Conservation (phyloP, 208 protist species). For the Acanthamoeba culbertsoni region DNA sequence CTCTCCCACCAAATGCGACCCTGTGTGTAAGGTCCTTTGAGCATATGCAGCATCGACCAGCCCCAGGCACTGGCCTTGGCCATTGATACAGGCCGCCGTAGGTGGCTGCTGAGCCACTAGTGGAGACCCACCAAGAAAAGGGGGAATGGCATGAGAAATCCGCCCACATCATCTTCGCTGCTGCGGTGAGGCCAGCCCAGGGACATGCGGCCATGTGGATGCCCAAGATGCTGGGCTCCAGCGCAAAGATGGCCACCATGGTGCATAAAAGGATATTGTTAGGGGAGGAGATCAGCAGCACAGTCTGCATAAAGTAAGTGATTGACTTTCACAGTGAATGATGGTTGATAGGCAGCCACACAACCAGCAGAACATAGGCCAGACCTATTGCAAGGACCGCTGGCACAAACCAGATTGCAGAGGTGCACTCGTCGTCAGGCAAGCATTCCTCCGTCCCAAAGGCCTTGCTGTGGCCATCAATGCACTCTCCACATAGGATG, state of each 20-base stretch:
- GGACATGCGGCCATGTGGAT: not conserved
- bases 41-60: not conserved
- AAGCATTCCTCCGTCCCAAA: not conserved
- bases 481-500: not conserved
- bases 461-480: not conserved
- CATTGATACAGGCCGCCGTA: not conserved
- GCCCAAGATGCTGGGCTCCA: not conserved
- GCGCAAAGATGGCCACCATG: not conserved
- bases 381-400: not conserved
- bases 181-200: not conserved
- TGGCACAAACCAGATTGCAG: not conserved
- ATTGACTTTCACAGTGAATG: not conserved
- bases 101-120: not conserved
- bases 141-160: not conserved
- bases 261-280: not conserved
- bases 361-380: not conserved
- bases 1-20: not conserved
- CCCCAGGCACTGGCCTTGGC: not conserved
- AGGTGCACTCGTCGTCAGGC: not conserved
- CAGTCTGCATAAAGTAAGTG: not conserved
- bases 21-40: not conserved
- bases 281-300: not conserved
- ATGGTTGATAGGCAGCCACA: not conserved
- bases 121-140: not conserved
- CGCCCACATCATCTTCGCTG: not conserved